phyloP scores from a whole-genome alignment of 306 rosid species.

The Argentina anserina region DNA sequence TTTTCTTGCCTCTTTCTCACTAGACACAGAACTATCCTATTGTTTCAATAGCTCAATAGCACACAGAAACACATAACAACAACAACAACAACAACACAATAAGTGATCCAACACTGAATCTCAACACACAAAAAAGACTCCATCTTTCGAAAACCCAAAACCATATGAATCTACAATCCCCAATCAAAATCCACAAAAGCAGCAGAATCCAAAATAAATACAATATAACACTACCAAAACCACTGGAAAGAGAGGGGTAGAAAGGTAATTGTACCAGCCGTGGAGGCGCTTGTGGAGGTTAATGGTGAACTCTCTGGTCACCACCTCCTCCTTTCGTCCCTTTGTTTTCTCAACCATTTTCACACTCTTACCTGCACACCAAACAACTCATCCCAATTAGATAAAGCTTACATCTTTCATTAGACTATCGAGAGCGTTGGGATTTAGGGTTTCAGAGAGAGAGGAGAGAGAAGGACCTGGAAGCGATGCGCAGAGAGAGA shows the following conservation, averaged over 20 bases:
- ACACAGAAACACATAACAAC: background rate
- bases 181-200: background rate
- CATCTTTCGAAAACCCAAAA: background rate
- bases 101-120: background rate
- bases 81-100: too few species aligned
- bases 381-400: background rate
- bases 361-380: constrained; percentile 37
- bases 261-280: constrained; percentile 56
- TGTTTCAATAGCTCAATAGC: background rate
- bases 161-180: background rate
- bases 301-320: constrained; percentile 86
- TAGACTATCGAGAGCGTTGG: background rate
- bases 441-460: background rate
- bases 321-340: constrained; percentile 92
- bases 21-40: too few species aligned
- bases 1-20: too few species aligned
- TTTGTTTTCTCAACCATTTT: constrained; percentile 79
- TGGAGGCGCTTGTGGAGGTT: constrained; percentile 92
- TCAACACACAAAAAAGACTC: background rate
- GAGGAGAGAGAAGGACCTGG: background rate
- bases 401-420: background rate
- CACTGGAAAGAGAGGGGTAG: background rate
- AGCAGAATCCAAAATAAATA: too few species aligned
- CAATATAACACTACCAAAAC: too few species aligned
- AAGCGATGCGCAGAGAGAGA: constrained; percentile 14